These are phyloP conservation scores for Coemansia sp. DNA, from an alignment of 192 early-diverging fungal species.

Conservation along the genomic window DNA sequence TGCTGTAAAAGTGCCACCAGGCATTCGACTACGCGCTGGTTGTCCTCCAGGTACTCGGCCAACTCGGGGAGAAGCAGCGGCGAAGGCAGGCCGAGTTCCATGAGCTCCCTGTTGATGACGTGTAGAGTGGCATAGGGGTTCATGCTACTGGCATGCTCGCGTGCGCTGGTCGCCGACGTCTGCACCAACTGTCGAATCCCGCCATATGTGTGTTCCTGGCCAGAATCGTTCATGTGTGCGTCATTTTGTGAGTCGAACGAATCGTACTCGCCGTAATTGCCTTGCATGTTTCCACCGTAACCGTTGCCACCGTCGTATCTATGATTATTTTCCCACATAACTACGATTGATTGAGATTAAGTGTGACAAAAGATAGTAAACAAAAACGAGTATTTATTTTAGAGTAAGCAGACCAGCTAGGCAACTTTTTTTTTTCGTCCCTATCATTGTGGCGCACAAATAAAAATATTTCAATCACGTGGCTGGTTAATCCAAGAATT, in stretches of 20 bases:
- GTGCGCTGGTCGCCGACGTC: conserved; percentile 40
- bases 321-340: conserved; percentile 39
- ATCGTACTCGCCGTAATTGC: conserved; percentile 26
- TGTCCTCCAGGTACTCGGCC: conserved; percentile 49
- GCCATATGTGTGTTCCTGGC: conserved; percentile 35
- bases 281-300: neutral
- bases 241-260: conserved; percentile 37
- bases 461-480: too few relatives aligned
- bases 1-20: conserved; percentile 33
- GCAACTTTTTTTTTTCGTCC: too few relatives aligned
- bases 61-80: conserved; percentile 46
- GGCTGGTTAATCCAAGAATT: too few relatives aligned
- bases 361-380: too few relatives aligned
- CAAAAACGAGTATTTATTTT: too few relatives aligned
- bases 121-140: conserved; percentile 48
- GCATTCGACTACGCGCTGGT: conserved; percentile 49
- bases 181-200: conserved; percentile 52
- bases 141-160: conserved; percentile 8
- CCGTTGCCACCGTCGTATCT: conserved; percentile 9
- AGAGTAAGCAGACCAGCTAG: too few relatives aligned
- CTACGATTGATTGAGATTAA: too few relatives aligned
- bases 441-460: too few relatives aligned
- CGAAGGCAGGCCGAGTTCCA: conserved; percentile 49
- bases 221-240: neutral
- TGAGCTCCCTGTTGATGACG: conserved; percentile 54